These are phyloP conservation scores for Apiospora phragmitis DNA, from an alignment of 2,329 filamentous ascomycete genomes.

Conservation along the genomic window DNA sequence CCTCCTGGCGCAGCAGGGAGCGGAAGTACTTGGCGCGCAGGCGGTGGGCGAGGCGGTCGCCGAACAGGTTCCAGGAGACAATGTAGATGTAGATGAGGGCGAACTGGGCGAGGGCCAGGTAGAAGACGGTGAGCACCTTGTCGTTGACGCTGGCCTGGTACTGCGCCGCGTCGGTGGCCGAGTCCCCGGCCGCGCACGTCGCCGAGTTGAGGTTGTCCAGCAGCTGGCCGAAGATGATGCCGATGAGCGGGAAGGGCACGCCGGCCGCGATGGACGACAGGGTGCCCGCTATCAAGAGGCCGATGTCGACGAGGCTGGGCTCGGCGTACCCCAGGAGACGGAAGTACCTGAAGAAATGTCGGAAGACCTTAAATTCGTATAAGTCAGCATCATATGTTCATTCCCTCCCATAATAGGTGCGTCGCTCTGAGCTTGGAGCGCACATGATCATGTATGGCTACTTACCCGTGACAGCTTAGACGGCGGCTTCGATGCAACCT, in stretches of 20 bases:
- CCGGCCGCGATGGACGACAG: conserved; percentile 56
- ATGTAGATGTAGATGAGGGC: conserved; percentile 57
- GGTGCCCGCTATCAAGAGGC: conserved; percentile 42
- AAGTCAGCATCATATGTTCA: conserved; percentile 4
- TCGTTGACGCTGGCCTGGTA: conserved; percentile 43
- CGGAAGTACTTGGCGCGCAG: conserved; percentile 56
- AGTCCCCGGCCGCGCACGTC: conserved; percentile 44
- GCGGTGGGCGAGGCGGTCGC: conserved; percentile 56
- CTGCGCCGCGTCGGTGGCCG: conserved; percentile 24
- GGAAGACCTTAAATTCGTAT: conserved; percentile 14
- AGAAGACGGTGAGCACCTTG: conserved; percentile 59
- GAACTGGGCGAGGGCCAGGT: conserved; percentile 59
- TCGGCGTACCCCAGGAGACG: conserved; percentile 46
- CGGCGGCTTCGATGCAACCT: neutral
- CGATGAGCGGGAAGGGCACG: conserved; percentile 63
- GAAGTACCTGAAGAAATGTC: conserved; percentile 40
- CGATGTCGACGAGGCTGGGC: conserved; percentile 43
- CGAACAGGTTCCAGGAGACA: conserved; percentile 58
- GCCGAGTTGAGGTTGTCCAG: conserved; percentile 61
- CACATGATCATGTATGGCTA: neutral
- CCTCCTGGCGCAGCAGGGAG: conserved; percentile 55
- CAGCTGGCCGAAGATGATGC: conserved; percentile 64
- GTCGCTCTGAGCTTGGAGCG: neutral
- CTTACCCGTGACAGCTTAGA: neutral
- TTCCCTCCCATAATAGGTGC: neutral